Percentiles rank a stretch among this genome's conserved stretches.
These are phyloP conservation scores for Phellinidium pouzarii DNA, from an alignment of 1,284 basidiomycete species.

Conservation along the genomic window DNA sequence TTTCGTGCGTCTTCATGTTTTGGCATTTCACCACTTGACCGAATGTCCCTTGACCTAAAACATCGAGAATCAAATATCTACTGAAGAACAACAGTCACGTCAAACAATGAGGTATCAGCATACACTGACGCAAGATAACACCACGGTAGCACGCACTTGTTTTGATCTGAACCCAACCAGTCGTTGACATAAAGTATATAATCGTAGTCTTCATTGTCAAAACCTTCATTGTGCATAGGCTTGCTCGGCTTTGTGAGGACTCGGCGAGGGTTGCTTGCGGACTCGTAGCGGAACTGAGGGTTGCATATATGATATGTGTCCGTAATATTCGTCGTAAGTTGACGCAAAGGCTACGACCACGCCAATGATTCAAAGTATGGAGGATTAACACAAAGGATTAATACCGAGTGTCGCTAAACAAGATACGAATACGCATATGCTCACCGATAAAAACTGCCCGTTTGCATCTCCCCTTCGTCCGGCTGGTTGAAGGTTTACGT, in stretches of 20 bases:
- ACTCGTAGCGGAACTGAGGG: conserved; percentile 88
- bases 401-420: background rate
- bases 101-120: too few species aligned
- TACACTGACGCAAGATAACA: too few species aligned
- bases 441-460: conserved; percentile 59
- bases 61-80: conserved; percentile 95
- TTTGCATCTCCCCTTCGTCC: conserved; percentile 62
- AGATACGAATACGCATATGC: conserved; percentile 24
- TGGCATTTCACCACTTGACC: conserved; percentile 99
- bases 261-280: conserved; percentile 84
- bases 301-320: conserved; percentile 92
- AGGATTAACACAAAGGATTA: background rate
- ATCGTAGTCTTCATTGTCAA: conserved; percentile 95
- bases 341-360: conserved; percentile 66
- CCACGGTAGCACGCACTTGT: conserved; percentile 63
- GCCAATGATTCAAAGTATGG: conserved; percentile 18
- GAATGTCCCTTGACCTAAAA: conserved; percentile 97
- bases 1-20: conserved; percentile 98
- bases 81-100: conserved; percentile 19
- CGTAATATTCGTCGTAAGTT: conserved; percentile 79
- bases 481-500: conserved; percentile 47
- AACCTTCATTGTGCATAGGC: conserved; percentile 88
- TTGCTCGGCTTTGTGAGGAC: conserved; percentile 96
- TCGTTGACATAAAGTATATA: conserved; percentile 98
- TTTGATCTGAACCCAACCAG: conserved; percentile 85